These are phyloP conservation scores for Thelonectria rubi DNA, from an alignment of 2,329 filamentous ascomycete genomes.

Conservation along the genomic window DNA sequence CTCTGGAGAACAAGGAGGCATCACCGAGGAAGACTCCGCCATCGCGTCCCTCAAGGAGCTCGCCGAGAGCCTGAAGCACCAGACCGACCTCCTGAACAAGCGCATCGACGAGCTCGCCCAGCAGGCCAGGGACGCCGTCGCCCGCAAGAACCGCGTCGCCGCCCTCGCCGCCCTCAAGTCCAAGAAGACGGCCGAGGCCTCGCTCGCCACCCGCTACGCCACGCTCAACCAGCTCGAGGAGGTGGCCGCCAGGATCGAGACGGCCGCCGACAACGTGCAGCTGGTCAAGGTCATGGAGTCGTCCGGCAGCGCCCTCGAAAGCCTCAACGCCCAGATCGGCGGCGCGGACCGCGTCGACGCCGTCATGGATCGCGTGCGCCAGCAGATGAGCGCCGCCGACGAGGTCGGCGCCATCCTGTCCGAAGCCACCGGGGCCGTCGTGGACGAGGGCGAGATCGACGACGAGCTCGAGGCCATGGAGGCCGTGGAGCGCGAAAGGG, in stretches of 20 bases:
- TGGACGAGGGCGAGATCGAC: slow-evolving; percentile 87
- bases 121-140: slow-evolving; percentile 75
- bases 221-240: slow-evolving; percentile 85
- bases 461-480: slow-evolving; percentile 85
- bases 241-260: slow-evolving; percentile 82
- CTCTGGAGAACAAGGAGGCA: slow-evolving; percentile 56
- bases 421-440: slow-evolving; percentile 60
- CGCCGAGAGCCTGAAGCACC: slow-evolving; percentile 75
- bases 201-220: slow-evolving; percentile 74
- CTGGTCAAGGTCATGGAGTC: slow-evolving; percentile 85
- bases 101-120: slow-evolving; percentile 72
- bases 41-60: slow-evolving; percentile 87
- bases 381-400: slow-evolving; percentile 83
- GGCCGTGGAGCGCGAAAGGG: slow-evolving; percentile 63
- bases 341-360: slow-evolving; percentile 78
- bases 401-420: slow-evolving; percentile 82
- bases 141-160: slow-evolving; percentile 75
- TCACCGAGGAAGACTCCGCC: slow-evolving; percentile 81
- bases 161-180: slow-evolving; percentile 82
- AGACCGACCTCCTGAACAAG: slow-evolving; percentile 72
- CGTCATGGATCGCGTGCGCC: slow-evolving; percentile 77
- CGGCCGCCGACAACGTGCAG: slow-evolving; percentile 85
- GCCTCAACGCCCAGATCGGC: slow-evolving; percentile 80
- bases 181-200: slow-evolving; percentile 82
- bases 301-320: slow-evolving; percentile 75